Base-by-base conservation (phyloP, 192 early-diverging fungal species). In the Pilobolus umbonatus region DNA sequence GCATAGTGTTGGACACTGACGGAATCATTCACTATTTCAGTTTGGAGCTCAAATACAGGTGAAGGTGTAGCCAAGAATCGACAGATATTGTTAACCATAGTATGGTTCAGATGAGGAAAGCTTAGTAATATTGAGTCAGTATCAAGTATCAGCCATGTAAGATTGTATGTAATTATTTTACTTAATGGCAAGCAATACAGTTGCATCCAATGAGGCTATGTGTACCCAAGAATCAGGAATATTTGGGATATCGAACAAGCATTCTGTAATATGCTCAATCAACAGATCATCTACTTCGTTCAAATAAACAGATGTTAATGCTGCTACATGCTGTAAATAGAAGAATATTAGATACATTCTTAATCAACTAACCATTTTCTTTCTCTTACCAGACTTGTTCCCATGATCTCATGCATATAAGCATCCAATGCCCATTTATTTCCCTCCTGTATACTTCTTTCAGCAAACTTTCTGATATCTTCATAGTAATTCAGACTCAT, bases 331-430 rank as follows among this genome's bases (percentile, higher is more conserved):
- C 75, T 80, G 49, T 24, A 38, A 15, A 47, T 39, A 43, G 39
- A 40, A 34, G 42, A 19, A 40, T 21, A 52, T 31, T 30, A 52
- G 6, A 53, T 3, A 38, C 15, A n/a, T 49, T 11, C 8, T 12
- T 0, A 1, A 22, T 17, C 4, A 52, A 50, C 10, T 24, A 32
- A 1, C 6, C 2, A 15, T 17, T 17, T 42, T 5, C 10, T 24
- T 21, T 0, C 7, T 40, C 60, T 62, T 73, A 83, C 81, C 64
- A 83, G 65, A 26, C 79, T 73, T 28, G 72, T 62, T 29, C 71
- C 76, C 81, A 83, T 83, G 38, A 83, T 83, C 48, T 80, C 79
- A 25, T 61, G 65, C 55, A 72, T 74, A 25, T 80, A 83, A 15
- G 71, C 71, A 39, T 78, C 73, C 22, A 65, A 48, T 4, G 71